Conservation (phyloP, 2,329 filamentous ascomycete species). For the Capronia epimyces region DNA sequence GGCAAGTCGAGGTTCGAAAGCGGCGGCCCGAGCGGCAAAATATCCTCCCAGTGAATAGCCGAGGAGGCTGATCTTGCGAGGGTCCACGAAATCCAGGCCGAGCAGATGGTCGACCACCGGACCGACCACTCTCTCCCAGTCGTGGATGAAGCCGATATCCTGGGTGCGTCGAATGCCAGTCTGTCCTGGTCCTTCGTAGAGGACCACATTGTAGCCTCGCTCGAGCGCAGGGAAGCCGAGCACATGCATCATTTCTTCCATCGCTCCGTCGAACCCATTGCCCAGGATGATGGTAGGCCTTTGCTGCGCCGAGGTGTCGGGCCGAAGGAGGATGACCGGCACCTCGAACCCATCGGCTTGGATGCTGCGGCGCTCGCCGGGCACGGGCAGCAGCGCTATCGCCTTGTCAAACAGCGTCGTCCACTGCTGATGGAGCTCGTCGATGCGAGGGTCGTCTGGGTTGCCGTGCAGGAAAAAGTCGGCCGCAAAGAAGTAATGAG, state of each 20-base stretch:
- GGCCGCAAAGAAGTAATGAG: constrained; percentile 42
- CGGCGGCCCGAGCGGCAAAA: constrained; percentile 40
- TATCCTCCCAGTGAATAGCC: constrained; percentile 43
- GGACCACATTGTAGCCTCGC: constrained; percentile 43
- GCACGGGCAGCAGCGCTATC: constrained; percentile 34
- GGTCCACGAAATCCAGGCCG: constrained; percentile 31
- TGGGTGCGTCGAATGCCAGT: constrained; percentile 40
- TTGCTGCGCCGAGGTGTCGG: constrained; percentile 18
- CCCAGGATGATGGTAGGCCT: constrained; percentile 41
- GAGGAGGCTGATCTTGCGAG: constrained; percentile 34
- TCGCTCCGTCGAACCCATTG: constrained; percentile 40
- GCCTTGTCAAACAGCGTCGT: constrained; percentile 39
- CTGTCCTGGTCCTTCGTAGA: constrained; percentile 47
- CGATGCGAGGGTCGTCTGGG: constrained; percentile 38
- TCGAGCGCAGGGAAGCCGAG: constrained; percentile 35
- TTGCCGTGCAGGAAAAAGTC: constrained; percentile 41
- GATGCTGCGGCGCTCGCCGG: constrained; percentile 35
- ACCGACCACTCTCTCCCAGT: constrained; percentile 42
- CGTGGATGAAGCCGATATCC: constrained; percentile 40
- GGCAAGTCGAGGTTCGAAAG: constrained; percentile 41
- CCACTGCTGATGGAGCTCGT: constrained; percentile 37
- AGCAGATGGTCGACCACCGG: constrained; percentile 40
- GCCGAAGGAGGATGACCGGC: constrained; percentile 36
- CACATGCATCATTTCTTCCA: constrained; percentile 43
- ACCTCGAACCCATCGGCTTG: constrained; percentile 36